Conservation (phyloP, 805 yeast genomes). For the Lipomyces yamanashiensis region DNA sequence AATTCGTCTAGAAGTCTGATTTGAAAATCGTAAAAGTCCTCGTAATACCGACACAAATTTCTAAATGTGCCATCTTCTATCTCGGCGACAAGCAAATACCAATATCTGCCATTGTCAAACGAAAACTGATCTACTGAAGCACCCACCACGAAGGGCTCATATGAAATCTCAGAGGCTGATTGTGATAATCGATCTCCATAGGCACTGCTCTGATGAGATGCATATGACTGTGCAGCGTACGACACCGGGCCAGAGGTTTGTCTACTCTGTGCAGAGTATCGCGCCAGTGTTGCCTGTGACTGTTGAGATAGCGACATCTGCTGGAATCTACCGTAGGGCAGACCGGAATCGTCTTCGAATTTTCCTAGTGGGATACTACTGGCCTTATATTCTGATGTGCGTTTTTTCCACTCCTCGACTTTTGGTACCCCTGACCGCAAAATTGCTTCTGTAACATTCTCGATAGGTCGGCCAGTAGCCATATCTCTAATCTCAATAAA, state of each 20-base stretch:
- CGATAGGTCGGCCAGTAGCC: constrained; percentile 62
- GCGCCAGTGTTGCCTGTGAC: constrained; percentile 5
- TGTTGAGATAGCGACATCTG: constrained; percentile 24
- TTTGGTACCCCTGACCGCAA: constrained; percentile 76
- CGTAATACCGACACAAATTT: constrained; percentile 83
- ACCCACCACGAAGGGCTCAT: constrained; percentile 50
- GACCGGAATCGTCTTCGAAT: constrained; percentile 48
- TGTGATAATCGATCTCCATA: constrained; percentile 17
- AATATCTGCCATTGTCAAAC: constrained; percentile 82
- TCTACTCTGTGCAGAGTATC: constrained; percentile 7
- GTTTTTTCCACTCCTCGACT: constrained; percentile 93
- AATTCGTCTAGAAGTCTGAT: constrained; percentile 77
- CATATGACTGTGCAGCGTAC: constrained; percentile 9
- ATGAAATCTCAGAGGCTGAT: constrained; percentile 12
- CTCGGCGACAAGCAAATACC: constrained; percentile 75
- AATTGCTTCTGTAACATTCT: constrained; percentile 63
- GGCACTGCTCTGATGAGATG: constrained; percentile 13
- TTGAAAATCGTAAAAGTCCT: constrained; percentile 94
- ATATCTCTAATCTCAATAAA: constrained; percentile 87
- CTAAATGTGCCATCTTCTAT: constrained; percentile 71
- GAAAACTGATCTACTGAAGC: constrained; percentile 82
- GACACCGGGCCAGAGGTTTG: constrained; percentile 3
- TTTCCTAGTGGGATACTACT: constrained; percentile 75
- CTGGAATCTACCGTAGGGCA: constrained; percentile 28
- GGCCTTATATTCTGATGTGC: constrained; percentile 90